Percentiles rank a stretch among this genome's conserved stretches.
Conservation (phyloP, 1,284 basidiomycete genomes). For the Cryptococcus floricola region DNA sequence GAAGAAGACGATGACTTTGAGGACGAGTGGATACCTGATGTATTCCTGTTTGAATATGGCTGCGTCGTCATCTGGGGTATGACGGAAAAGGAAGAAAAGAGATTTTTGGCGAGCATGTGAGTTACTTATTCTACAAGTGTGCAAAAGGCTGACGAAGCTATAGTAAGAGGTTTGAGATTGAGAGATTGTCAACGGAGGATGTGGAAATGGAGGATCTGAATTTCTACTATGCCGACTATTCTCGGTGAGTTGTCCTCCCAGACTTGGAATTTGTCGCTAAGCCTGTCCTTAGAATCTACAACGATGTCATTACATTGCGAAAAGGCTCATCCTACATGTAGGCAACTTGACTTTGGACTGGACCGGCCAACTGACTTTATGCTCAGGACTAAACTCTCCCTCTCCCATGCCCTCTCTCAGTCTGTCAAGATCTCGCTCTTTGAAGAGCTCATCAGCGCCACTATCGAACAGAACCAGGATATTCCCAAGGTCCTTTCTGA, state of each 20-base stretch:
- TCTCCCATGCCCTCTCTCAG: constrained; percentile 92
- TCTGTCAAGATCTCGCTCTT: constrained; percentile 96
- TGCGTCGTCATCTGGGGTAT: constrained; percentile 93
- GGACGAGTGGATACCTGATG: constrained; percentile 65
- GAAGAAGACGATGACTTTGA: constrained; percentile 55
- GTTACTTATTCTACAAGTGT: constrained; percentile 39
- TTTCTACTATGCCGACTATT: constrained; percentile 95
- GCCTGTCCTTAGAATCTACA: constrained; percentile 70
- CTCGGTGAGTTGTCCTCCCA: constrained; percentile 59
- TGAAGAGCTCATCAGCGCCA: constrained; percentile 86
- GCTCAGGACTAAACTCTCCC: constrained; percentile 83
- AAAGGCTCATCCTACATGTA: constrained; percentile 94
- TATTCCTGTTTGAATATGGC: constrained; percentile 91
- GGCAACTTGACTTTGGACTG: constrained; percentile 31
- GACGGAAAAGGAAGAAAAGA: constrained; percentile 84
- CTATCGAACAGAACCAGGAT: constrained; percentile 95
- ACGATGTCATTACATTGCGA: constrained; percentile 93
- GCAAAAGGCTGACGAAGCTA: not conserved
- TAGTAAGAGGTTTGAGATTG: constrained; percentile 88
- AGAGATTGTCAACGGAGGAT: constrained; percentile 75
- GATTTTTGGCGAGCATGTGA: constrained; percentile 81
- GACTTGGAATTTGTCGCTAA: not conserved
- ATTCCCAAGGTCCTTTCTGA: constrained; percentile 90
- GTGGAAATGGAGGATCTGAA: constrained; percentile 95
- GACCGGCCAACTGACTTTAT: not conserved